These are phyloP conservation scores for Allium cepa DNA, from an alignment of 106 monocot species.

Conservation along the genomic window DNA sequence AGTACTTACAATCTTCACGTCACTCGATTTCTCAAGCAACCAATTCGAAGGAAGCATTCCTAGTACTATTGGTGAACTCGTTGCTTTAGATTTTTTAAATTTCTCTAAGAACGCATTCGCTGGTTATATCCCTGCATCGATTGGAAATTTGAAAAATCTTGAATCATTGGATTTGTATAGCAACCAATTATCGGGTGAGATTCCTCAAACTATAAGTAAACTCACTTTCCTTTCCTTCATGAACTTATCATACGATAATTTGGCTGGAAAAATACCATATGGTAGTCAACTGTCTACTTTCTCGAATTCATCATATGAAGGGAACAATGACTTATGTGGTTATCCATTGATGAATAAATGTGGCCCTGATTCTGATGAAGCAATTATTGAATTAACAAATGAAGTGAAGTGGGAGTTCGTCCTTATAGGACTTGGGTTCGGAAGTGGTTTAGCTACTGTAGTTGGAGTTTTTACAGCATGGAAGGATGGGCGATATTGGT, in stretches of 20 bases:
- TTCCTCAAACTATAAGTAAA: conserved; percentile 27
- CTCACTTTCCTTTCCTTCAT: conserved; percentile 51
- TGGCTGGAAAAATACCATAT: conserved; percentile 41
- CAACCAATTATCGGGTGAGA: conserved; percentile 49
- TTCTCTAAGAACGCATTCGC: conserved; percentile 44
- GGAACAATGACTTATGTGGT: conserved; percentile 58
- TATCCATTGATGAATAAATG: conserved; percentile 26
- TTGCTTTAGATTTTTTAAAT: conserved; percentile 35
- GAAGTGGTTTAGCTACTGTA: conserved; percentile 35
- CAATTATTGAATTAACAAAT: background rate
- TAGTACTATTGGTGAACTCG: conserved; percentile 26
- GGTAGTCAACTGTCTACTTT: conserved; percentile 39
- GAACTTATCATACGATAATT: conserved; percentile 46
- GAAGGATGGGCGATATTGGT: conserved; percentile 20
- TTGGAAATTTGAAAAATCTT: conserved; percentile 31
- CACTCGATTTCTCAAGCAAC: conserved; percentile 65
- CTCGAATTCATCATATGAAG: conserved; percentile 22
- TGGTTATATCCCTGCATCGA: conserved; percentile 33
- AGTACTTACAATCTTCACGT: conserved; percentile 38
- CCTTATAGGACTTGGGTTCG: conserved; percentile 43
- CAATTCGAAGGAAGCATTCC: conserved; percentile 52
- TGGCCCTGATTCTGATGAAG: too few species aligned
- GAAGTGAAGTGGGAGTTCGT: conserved; percentile 18
- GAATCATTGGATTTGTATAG: conserved; percentile 68
- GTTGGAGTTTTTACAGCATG: conserved; percentile 19